These are phyloP conservation scores for Castanea mollissima DNA, from an alignment of 306 rosid genomes.

Conservation along the genomic window DNA sequence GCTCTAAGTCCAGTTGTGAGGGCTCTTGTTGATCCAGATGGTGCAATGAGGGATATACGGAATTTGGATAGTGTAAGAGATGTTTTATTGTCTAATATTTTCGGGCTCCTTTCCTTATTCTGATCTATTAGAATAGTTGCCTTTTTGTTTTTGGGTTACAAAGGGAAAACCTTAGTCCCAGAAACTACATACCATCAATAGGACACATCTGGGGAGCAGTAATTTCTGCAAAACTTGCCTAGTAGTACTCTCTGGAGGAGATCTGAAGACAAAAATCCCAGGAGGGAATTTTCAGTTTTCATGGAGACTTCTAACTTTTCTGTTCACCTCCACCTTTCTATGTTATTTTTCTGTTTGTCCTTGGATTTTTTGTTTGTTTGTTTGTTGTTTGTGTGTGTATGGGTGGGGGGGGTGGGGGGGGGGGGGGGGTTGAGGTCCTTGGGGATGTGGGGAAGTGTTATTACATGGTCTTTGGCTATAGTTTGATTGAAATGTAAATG, in stretches of 20 bases:
- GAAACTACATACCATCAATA: background rate
- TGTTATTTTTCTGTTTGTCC: background rate
- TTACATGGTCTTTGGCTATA: conserved; percentile 2
- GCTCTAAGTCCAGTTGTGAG: conserved; percentile 96
- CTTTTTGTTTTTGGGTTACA: background rate
- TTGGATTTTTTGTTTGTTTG: too few relatives aligned
- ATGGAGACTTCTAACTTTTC: background rate
- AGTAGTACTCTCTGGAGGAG: background rate
- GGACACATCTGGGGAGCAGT: background rate
- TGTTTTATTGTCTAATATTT: conserved; percentile 11
- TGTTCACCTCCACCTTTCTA: background rate
- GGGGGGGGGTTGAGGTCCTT: background rate
- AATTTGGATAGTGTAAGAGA: conserved; percentile 82
- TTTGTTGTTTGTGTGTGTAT: too few relatives aligned
- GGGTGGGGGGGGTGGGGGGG: background rate
- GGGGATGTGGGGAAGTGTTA: background rate
- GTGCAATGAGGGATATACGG: conserved; percentile 84
- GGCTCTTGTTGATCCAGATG: conserved; percentile 97
- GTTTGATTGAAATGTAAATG: conserved; percentile 2
- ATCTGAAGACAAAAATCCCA: background rate
- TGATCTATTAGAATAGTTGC: conserved; percentile 8
- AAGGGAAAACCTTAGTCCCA: background rate
- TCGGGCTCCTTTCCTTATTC: conserved; percentile 6
- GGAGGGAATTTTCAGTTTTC: conserved; percentile 1
- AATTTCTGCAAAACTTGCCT: background rate